phyloP scores from a whole-genome alignment of 139 green algal genomes.

The Axilococcus clingmanii region DNA sequence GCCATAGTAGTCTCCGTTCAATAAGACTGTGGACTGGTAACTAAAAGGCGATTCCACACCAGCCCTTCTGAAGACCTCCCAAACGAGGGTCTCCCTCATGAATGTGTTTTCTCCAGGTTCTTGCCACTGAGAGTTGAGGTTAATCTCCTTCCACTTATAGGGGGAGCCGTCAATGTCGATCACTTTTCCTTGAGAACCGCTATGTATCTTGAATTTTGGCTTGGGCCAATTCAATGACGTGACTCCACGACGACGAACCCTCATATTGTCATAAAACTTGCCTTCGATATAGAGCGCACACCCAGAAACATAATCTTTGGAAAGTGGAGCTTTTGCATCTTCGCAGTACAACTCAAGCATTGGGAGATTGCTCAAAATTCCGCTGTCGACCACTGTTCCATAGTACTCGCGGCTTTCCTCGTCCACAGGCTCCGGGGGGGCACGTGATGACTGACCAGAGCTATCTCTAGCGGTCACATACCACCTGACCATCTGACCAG shows the following conservation, averaged over 20 bases:
- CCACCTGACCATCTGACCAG: constrained; percentile 31
- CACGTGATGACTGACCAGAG: background rate
- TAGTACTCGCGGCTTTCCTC: constrained; percentile 15
- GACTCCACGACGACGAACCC: constrained; percentile 1
- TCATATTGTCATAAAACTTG: constrained; percentile 55
- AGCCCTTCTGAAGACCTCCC: constrained; percentile 27
- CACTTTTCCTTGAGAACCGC: constrained; percentile 20
- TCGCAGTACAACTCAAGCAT: constrained; percentile 29
- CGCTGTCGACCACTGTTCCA: constrained; percentile 25
- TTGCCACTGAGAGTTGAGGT: constrained; percentile 27
- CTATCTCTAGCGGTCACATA: constrained; percentile 20
- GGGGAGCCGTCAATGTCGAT: constrained; percentile 4
- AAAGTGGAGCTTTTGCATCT: constrained; percentile 15
- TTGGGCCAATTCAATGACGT: constrained; percentile 59
- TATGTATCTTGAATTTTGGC: constrained; percentile 65
- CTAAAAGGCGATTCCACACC: constrained; percentile 20
- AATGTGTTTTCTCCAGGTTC: constrained; percentile 76
- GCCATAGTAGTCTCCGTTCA: constrained; percentile 68
- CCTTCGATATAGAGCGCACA: constrained; percentile 38
- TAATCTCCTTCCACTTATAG: constrained; percentile 7
- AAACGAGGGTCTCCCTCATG: constrained; percentile 54
- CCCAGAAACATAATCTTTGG: background rate
- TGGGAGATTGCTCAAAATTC: constrained; percentile 14
- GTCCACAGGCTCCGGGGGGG: constrained; percentile 1
- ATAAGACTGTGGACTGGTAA: constrained; percentile 50